phyloP scores from a whole-genome alignment of 2,329 filamentous ascomycete species.

The Aspergillus latus region DNA sequence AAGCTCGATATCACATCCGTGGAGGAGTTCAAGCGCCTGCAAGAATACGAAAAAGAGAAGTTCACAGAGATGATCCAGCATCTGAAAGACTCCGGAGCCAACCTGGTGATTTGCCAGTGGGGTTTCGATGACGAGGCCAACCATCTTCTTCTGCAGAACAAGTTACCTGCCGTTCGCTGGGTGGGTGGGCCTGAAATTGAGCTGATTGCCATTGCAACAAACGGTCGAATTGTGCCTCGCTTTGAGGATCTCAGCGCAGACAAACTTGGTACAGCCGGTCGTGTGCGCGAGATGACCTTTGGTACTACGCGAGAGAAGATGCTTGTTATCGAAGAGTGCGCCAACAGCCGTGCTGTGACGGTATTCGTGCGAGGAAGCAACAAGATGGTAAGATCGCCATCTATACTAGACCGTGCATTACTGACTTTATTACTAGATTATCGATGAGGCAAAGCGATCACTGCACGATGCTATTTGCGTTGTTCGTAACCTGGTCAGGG shows the following conservation, averaged over 20 bases:
- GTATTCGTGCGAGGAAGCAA: constrained; percentile 96
- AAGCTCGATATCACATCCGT: constrained; percentile 96
- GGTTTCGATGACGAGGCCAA: constrained; percentile 99
- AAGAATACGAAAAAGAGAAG: constrained; percentile 92
- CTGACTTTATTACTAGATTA: constrained; percentile 64
- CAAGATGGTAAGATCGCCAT: constrained; percentile 77
- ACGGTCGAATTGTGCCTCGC: constrained; percentile 92
- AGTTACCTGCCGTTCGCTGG: constrained; percentile 94
- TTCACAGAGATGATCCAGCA: constrained; percentile 98
- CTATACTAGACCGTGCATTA: background rate
- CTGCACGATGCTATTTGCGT: constrained; percentile 97
- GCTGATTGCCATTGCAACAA: constrained; percentile 96
- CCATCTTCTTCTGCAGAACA: constrained; percentile 92
- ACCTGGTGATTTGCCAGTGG: constrained; percentile 98
- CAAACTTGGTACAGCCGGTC: constrained; percentile 85
- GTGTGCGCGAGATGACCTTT: constrained; percentile 93
- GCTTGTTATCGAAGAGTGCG: constrained; percentile 98
- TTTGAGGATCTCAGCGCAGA: constrained; percentile 91
- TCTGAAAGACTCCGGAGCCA: constrained; percentile 95
- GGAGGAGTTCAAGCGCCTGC: constrained; percentile 97
- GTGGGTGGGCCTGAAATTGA: constrained; percentile 98
- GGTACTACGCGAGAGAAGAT: constrained; percentile 99
- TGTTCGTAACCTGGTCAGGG: constrained; percentile 90
- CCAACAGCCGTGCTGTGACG: constrained; percentile 94
- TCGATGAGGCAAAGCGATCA: constrained; percentile 97